Percentiles rank a stretch among this genome's conserved stretches.
Conservation (phyloP, 768 basidiomycete genomes). For the Boletus rufocinnamomeus region DNA sequence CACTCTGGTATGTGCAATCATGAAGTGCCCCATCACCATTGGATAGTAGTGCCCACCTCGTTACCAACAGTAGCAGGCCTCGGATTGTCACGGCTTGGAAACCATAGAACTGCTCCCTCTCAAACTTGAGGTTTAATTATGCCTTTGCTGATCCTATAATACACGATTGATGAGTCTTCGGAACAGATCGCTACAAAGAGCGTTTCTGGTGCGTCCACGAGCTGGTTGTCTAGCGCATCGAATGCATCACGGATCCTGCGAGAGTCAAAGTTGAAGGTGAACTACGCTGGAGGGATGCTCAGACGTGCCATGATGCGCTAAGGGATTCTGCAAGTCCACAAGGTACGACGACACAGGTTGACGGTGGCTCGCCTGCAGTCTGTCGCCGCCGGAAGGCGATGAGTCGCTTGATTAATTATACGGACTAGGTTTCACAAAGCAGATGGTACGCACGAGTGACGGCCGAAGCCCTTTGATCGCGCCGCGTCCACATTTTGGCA, state of each 20-base stretch:
- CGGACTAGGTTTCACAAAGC: neutral
- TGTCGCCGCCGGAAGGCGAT: constrained; percentile 21
- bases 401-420: neutral
- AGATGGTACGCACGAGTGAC: constrained; percentile 42
- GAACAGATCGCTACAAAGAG: constrained; percentile 72
- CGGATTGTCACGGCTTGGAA: neutral
- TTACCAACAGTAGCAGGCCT: neutral
- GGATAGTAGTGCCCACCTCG: neutral
- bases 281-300: too few species aligned
- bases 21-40: neutral
- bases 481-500: constrained; percentile 52
- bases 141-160: constrained; percentile 78
- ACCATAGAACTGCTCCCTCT: neutral
- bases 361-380: constrained; percentile 42
- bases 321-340: constrained; percentile 68
- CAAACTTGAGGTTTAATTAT: constrained; percentile 72
- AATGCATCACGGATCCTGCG: constrained; percentile 63
- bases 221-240: constrained; percentile 38
- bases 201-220: constrained; percentile 37
- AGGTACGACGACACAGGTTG: constrained; percentile 50
- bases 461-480: constrained; percentile 62
- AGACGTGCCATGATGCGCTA: constrained; percentile 58
- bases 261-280: neutral
- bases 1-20: neutral
- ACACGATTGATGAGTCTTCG: constrained; percentile 80